Conservation (phyloP, 805 yeast genomes). For the Alloascoidea africana region DNA sequence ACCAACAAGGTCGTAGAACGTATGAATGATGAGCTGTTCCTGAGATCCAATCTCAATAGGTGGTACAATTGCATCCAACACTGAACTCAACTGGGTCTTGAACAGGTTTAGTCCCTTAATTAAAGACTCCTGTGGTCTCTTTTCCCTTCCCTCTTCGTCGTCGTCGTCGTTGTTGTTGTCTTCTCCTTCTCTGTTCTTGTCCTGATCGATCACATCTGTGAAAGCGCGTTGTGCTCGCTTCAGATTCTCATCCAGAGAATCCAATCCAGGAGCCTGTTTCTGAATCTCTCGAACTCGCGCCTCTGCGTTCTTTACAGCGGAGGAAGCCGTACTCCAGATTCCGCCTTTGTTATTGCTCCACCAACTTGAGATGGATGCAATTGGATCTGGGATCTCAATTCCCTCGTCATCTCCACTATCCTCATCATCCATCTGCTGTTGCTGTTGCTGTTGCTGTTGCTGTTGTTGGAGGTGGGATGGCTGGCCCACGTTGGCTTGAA, state of each 20-base stretch:
- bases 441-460: constrained; percentile 2
- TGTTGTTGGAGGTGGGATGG: not conserved
- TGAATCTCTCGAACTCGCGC: constrained; percentile 22
- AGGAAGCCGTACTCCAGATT: constrained; percentile 22
- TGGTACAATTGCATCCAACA: constrained; percentile 25
- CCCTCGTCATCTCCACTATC: not conserved
- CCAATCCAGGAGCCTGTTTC: constrained; percentile 4
- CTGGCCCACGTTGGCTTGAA: constrained; percentile 6
- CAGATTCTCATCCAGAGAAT: constrained; percentile 3
- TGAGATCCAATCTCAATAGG: constrained; percentile 20
- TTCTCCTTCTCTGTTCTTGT: constrained; percentile 5
- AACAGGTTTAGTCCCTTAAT: not conserved
- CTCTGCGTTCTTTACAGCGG: constrained; percentile 26
- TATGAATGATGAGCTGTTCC: constrained; percentile 25
- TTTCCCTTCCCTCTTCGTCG: constrained; percentile 3
- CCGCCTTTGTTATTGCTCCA: constrained; percentile 21
- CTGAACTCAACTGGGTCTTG: constrained; percentile 15
- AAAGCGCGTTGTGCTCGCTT: constrained; percentile 4
- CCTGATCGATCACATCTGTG: not conserved
- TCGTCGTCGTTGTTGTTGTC: constrained; percentile 4
- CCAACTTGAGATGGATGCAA: constrained; percentile 18
- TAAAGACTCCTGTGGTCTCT: not conserved
- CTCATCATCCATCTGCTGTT: not conserved
- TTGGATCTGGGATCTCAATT: constrained; percentile 13
- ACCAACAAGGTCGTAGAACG: constrained; percentile 30